phyloP scores from a whole-genome alignment of 2,329 filamentous ascomycete genomes.

The Fusarium nanum region DNA sequence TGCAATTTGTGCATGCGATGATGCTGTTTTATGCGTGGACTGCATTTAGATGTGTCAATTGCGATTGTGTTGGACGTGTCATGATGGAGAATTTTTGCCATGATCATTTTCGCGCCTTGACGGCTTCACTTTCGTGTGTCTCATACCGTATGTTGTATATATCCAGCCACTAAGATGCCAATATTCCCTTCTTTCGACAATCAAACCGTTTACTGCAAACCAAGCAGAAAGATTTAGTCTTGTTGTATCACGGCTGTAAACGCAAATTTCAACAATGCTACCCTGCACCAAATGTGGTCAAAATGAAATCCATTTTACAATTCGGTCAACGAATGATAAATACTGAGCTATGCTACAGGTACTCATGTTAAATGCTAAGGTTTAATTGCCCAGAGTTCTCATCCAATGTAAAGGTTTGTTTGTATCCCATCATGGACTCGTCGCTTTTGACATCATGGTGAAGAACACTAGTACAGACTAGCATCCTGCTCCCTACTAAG shows the following conservation, averaged over 20 bases:
- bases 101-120: not conserved
- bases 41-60: not conserved
- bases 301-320: too few species aligned
- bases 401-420: too few species aligned
- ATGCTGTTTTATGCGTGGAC: not conserved
- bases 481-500: too few species aligned
- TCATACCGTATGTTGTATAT: not conserved
- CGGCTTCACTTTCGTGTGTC: not conserved
- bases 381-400: too few species aligned
- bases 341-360: too few species aligned
- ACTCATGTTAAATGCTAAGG: too few species aligned
- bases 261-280: not conserved
- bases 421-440: too few species aligned
- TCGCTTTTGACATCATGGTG: too few species aligned
- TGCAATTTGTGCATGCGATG: not conserved
- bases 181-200: rapidly evolving
- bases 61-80: not conserved
- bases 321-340: too few species aligned
- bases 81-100: not conserved
- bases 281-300: not conserved
- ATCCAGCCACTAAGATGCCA: not conserved
- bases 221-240: not conserved
- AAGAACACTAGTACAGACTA: too few species aligned
- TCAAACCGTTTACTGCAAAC: not conserved
- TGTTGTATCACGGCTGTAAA: not conserved